Evolutionary conservation across 805 yeast species (phyloP), one percentile per base, ranked within the genome.

Genomic region (Torulaspora microellipsoides): DNA sequence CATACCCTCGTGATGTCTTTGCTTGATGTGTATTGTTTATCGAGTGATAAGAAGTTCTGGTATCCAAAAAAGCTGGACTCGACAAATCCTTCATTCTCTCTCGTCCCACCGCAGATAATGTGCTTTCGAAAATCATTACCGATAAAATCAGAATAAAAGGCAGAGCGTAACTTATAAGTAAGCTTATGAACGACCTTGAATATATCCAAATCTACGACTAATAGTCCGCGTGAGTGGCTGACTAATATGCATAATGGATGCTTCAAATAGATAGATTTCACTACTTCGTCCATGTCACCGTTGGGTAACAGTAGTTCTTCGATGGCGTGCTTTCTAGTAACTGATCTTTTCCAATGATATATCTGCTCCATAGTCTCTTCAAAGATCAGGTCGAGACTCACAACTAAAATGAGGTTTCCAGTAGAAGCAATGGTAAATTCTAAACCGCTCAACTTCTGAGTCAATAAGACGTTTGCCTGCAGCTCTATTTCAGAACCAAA

Each of bases 51-150:
- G 1, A 43, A 13, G 23, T 45, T 15, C 9, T 42, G 27, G 33
- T 43, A 39, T 2, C 50, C 54, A 27, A 32, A 27, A 29, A 27
- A 45, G 7, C 31, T 29, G 20, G 36, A 30, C 23, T 49, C 48
- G 7, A 54, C 25, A 27, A 34, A 38, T 11, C 58, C 58, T 6
- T 27, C 38, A 28, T 46, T 49, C 12, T 38, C 42, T 13, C 20
- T 9, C 11, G 49, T 40, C 8, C 53, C 54, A 13, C 51, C 50
- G 15, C 52, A 52, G 8, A 37, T 20, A 14, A 47, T 31, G 9
- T 31, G 14, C 27, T 34, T 47, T 5, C 23, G 34, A 17, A 49
- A 38, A 28, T 46, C 47, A 8, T 29, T 6, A 5, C 48, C 51
- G 6, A 47, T 34, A 9, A 17, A 30, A 11, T 36, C 43, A 9